Base-by-base conservation (phyloP, 352 stramenopile species). In the Pythium chondricola region DNA sequence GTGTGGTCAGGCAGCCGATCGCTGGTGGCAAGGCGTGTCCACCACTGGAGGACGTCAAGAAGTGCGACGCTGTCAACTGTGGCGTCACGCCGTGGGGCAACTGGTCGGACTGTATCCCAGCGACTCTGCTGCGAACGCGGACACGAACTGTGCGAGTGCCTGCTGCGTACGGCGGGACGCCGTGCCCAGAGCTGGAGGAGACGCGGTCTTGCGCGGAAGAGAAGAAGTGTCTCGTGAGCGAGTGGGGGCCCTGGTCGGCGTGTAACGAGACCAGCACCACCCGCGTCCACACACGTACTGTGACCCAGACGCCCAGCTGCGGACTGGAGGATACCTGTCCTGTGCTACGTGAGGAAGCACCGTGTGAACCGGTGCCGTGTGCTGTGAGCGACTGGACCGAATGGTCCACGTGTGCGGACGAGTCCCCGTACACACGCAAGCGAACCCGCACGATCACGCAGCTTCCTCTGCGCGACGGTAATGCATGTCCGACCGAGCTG, bases 61-160 rank as follows among this genome's bases (percentile, higher is more conserved):
- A n/a, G 6, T 89, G 77, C 43, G 42, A 54, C 20, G 61, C 67
- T 2, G 60, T 85, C 11, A 67, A 82, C 45, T 88, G 76, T 32
- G 69, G 69, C 7, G 62, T 86, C 13, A 76, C 61, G 14, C 43
- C 47, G 2, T 88, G 76, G 76, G 60, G 46, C 0, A 29, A 63
- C 0, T 88, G 72, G 67, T 58, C 61, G 1, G 59, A 61, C 20
- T 88, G 77, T 33, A 59, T 77, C 33, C 2, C 43, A 4, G 37
- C 46, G 3, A 68, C 58, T n/a, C 53, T 59, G 37, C 30, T 55
- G 3, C 67, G 81, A 17, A 69, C 38, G 3, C 64, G 77, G 24
- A 65, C 45, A 11, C 67, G 77, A 18, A 69, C 50, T 0, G 42
- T 88, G 20, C 67, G 58, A 2, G 70, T 85, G 0, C 33, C 58